Percentiles rank a stretch among this genome's conserved stretches.
Evolutionary conservation across 2,329 filamentous ascomycete genomes (phyloP).

Genomic region (Xylogone sp.): DNA sequence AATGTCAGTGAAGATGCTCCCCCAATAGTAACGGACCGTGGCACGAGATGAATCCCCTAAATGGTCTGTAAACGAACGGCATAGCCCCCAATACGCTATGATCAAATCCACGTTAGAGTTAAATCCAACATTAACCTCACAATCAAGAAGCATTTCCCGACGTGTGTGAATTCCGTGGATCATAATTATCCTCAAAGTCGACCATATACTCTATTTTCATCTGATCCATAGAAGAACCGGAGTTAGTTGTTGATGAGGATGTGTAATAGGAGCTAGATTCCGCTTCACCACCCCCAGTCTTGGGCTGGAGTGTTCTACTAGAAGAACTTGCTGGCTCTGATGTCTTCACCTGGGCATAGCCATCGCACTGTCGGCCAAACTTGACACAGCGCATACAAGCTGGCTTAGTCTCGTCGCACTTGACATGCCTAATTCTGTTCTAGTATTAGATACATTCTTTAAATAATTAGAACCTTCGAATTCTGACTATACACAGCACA

Average conservation of each 20-base stretch:
- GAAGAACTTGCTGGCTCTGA: slow-evolving; percentile 9
- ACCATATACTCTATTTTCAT: neutral
- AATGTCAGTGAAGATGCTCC: no score
- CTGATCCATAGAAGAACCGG: neutral
- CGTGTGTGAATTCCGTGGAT: neutral
- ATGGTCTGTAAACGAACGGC: neutral
- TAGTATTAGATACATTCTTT: slow-evolving; percentile 4
- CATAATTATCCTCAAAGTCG: neutral
- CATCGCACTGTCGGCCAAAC: slow-evolving; percentile 28
- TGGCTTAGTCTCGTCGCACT: slow-evolving; percentile 29
- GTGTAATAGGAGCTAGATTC: neutral
- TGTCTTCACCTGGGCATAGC: slow-evolving; percentile 13
- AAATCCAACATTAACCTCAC: neutral
- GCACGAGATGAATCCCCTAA: neutral
- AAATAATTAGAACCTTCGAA: neutral
- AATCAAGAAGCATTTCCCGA: neutral
- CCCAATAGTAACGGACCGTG: neutral
- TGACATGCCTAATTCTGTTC: slow-evolving; percentile 26
- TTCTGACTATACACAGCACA: neutral
- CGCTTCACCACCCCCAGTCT: neutral
- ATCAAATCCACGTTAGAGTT: neutral
- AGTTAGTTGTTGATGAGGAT: neutral
- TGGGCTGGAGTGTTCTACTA: slow-evolving; percentile 10
- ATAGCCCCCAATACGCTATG: neutral
- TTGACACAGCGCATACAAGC: slow-evolving; percentile 23